Conservation (phyloP, 2,329 filamentous ascomycete species). For the Myotisia sp. region DNA sequence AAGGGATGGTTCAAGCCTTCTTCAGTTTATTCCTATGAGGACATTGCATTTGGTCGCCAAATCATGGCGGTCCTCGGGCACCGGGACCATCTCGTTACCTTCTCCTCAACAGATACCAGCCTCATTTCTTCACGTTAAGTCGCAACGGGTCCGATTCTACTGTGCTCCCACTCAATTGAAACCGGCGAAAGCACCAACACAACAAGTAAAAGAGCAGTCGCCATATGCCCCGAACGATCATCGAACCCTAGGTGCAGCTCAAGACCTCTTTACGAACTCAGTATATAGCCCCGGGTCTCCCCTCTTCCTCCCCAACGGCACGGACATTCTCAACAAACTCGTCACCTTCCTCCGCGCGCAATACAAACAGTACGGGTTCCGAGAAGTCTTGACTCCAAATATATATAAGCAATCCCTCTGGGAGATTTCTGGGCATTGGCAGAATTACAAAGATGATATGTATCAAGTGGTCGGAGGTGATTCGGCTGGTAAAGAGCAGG, state of each 20-base stretch:
- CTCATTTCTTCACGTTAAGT: no score
- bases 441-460: slow-evolving; percentile 88
- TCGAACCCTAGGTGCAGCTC: slow-evolving; percentile 37
- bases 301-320: slow-evolving; percentile 68
- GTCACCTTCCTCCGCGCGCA: slow-evolving; percentile 69
- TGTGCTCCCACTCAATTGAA: no score
- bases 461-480: slow-evolving; percentile 54
- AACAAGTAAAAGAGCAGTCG: no score
- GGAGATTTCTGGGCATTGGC: slow-evolving; percentile 73
- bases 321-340: slow-evolving; percentile 70
- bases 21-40: slow-evolving; percentile 6
- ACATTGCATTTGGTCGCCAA: slow-evolving; percentile 9
- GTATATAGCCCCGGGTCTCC: slow-evolving; percentile 72
- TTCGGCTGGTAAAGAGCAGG: slow-evolving; percentile 30
- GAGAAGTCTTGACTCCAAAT: slow-evolving; percentile 77
- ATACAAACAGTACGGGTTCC: slow-evolving; percentile 71
- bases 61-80: slow-evolving; percentile 11
- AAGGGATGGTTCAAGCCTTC: no score
- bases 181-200: no score
- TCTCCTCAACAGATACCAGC: no score
- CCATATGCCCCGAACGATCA: slow-evolving; percentile 33
- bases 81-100: no score
- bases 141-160: no score
- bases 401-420: slow-evolving; percentile 83
- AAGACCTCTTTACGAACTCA: slow-evolving; percentile 67